These are phyloP conservation scores for Pueraria montana DNA, from an alignment of 306 rosid species.

Conservation along the genomic window DNA sequence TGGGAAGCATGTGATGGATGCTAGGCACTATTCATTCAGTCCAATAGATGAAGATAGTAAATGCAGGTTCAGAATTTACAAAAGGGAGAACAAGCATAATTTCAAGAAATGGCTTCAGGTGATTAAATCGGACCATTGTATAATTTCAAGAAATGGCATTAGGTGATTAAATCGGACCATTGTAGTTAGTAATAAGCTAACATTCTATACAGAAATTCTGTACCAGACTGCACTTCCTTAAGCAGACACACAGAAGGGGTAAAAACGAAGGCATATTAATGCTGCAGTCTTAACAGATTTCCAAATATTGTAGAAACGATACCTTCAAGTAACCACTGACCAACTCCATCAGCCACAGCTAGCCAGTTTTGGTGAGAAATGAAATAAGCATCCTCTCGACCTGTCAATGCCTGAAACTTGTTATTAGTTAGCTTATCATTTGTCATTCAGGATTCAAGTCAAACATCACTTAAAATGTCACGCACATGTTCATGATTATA, in stretches of 20 bases:
- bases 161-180: slow-evolving; percentile 2
- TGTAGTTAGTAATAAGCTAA: slow-evolving; percentile 1
- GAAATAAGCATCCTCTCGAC: slow-evolving; percentile 77
- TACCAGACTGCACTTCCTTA: slow-evolving; percentile 32
- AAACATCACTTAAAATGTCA: slow-evolving; percentile 16
- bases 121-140: slow-evolving; percentile 5
- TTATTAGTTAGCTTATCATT: slow-evolving; percentile 60
- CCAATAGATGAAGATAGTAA: slow-evolving; percentile 30
- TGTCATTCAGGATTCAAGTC: slow-evolving; percentile 35
- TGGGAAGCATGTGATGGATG: slow-evolving; percentile 8
- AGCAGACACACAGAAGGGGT: slow-evolving; percentile 2
- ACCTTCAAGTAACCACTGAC: slow-evolving; percentile 88
- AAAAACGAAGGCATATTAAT: background rate
- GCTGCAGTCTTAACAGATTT: slow-evolving; percentile 31
- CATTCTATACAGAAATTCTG: slow-evolving; percentile 6
- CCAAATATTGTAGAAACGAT: slow-evolving; percentile 37
- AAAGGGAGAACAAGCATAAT: slow-evolving; percentile 22
- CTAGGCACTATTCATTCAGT: slow-evolving; percentile 1
- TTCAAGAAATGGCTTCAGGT: slow-evolving; percentile 23
- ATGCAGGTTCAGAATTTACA: slow-evolving; percentile 31
- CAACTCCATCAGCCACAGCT: slow-evolving; percentile 86
- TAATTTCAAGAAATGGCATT: slow-evolving; percentile 34
- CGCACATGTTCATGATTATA: slow-evolving; percentile 23
- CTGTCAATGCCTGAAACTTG: slow-evolving; percentile 77
- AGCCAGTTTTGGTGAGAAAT: slow-evolving; percentile 72